A percentile compares a stretch with the other conserved stretches of the same genome.
Evolutionary conservation across 2,329 filamentous ascomycete genomes (phyloP).

Genomic region (Alternaria novae-zelandiae): DNA sequence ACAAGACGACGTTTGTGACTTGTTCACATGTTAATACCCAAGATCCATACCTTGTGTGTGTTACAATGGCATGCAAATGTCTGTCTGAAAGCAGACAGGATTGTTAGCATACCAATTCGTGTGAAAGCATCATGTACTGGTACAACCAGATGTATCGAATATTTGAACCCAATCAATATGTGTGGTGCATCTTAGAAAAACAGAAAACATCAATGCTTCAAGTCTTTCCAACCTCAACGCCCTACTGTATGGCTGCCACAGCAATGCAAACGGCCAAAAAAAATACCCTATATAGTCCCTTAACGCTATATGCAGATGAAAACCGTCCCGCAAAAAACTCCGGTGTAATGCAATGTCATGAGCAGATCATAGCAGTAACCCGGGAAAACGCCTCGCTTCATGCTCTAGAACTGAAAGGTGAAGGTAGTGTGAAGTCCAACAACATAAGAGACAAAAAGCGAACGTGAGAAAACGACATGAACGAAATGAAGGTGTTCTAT

Average conservation of each 20-base stretch:
- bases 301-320: neutral
- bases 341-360: slow-evolving; percentile 17
- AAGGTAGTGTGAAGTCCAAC: neutral
- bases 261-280: neutral
- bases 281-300: neutral
- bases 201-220: neutral
- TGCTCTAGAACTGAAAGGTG: neutral
- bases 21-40: neutral
- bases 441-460: slow-evolving; percentile 5
- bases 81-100: neutral
- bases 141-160: neutral
- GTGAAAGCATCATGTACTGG: neutral
- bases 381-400: slow-evolving; percentile 16
- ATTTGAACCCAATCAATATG: neutral
- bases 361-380: slow-evolving; percentile 16
- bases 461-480: slow-evolving; percentile 8
- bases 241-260: neutral
- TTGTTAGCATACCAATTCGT: neutral
- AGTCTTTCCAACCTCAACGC: neutral
- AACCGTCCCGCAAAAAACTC: slow-evolving; percentile 6
- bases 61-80: neutral
- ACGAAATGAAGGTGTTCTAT: slow-evolving; percentile 6
- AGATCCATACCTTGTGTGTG: neutral
- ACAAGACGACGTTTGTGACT: neutral
- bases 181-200: neutral